Evolutionary conservation across 768 basidiomycete species (phyloP).

Genomic region (Russula earlei): DNA sequence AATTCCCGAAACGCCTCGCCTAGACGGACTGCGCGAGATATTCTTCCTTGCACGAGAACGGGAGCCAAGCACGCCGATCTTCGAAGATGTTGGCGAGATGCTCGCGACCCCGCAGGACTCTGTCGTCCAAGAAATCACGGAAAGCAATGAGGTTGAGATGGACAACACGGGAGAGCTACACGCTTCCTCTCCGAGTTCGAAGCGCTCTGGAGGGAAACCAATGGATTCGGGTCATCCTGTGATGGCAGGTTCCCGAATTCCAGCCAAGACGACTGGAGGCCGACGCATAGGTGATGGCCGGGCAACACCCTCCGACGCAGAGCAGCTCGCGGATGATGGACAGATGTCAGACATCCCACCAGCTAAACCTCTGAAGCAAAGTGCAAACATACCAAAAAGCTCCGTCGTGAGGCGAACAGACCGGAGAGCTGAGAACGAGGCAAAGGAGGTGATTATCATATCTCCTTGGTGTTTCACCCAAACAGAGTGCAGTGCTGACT

Average conservation of each 20-base stretch:
- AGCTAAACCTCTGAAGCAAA: background rate
- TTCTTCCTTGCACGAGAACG: slow-evolving; percentile 21
- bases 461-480: background rate
- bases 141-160: slow-evolving; percentile 2
- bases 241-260: background rate
- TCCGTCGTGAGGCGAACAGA: slow-evolving; percentile 18
- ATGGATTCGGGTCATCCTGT: background rate
- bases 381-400: background rate
- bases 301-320: slow-evolving; percentile 1
- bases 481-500: background rate
- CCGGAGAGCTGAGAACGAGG: slow-evolving; percentile 19
- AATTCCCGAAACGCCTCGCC: slow-evolving; percentile 26
- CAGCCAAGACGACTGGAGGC: background rate
- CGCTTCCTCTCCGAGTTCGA: background rate
- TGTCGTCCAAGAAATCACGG: slow-evolving; percentile 8
- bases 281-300: background rate
- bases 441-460: slow-evolving; percentile 19
- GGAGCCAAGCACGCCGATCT: slow-evolving; percentile 21
- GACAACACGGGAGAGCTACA: slow-evolving; percentile 10
- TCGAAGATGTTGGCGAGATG: slow-evolving; percentile 27
- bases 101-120: slow-evolving; percentile 26
- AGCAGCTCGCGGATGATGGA: slow-evolving; percentile 16
- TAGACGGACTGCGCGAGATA: slow-evolving; percentile 29
- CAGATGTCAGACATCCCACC: slow-evolving; percentile 5
- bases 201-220: slow-evolving; percentile 9